These are phyloP conservation scores for Candida orba DNA, from an alignment of 805 yeast species.

Conservation along the genomic window DNA sequence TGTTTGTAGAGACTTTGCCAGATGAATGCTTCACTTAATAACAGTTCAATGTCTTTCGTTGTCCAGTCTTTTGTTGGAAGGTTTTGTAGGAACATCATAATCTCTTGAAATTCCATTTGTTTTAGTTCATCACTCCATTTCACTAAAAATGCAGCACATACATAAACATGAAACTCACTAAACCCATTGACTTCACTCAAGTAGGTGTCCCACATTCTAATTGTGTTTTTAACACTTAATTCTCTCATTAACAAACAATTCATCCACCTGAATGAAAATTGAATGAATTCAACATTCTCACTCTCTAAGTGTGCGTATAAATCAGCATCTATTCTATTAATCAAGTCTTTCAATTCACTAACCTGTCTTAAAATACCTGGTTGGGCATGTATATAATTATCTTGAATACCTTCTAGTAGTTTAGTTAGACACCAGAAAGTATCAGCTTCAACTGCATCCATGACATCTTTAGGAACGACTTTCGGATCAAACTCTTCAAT, in stretches of 20 bases:
- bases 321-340: conserved; percentile 70
- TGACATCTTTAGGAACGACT: conserved; percentile 48
- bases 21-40: conserved; percentile 91
- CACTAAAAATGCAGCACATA: conserved; percentile 92
- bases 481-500: conserved; percentile 59
- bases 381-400: conserved; percentile 95
- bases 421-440: conserved; percentile 95
- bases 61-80: conserved; percentile 84
- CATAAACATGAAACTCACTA: conserved; percentile 90
- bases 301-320: conserved; percentile 65
- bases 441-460: conserved; percentile 82
- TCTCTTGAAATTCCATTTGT: conserved; percentile 89
- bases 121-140: conserved; percentile 77
- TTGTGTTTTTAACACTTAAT: conserved; percentile 64
- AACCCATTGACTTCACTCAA: conserved; percentile 71
- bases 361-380: conserved; percentile 96
- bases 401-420: conserved; percentile 89
- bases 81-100: conserved; percentile 83
- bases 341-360: conserved; percentile 65
- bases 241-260: conserved; percentile 96
- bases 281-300: conserved; percentile 90
- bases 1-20: conserved; percentile 93
- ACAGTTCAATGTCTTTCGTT: conserved; percentile 83
- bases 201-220: conserved; percentile 98
- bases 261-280: conserved; percentile 98